phyloP scores from a whole-genome alignment of 805 yeast genomes.

The Metschnikowia sp. region DNA sequence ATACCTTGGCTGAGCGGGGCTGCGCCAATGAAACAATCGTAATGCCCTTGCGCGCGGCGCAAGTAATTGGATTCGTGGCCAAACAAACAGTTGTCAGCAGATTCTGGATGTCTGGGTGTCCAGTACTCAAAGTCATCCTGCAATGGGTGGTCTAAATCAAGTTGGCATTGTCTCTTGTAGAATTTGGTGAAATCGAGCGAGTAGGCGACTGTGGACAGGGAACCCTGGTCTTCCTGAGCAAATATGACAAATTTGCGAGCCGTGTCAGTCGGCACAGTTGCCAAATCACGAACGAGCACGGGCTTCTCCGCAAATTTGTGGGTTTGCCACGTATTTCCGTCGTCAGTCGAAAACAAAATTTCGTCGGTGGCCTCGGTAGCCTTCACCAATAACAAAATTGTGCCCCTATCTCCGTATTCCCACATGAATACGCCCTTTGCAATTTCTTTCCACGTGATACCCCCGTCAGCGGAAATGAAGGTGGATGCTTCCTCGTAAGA shows the following conservation, averaged over 20 bases:
- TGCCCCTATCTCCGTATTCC: conserved; percentile 97
- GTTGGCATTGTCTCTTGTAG: conserved; percentile 38
- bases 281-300: conserved; percentile 63
- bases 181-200: conserved; percentile 37
- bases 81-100: conserved; percentile 38
- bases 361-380: conserved; percentile 55
- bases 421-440: conserved; percentile 75
- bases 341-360: conserved; percentile 67
- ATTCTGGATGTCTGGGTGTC: conserved; percentile 38
- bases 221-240: conserved; percentile 31
- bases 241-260: conserved; percentile 72
- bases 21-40: conserved; percentile 69
- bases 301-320: conserved; percentile 57
- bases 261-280: conserved; percentile 91
- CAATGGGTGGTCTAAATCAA: conserved; percentile 40
- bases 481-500: conserved; percentile 58
- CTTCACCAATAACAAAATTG: conserved; percentile 71
- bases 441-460: conserved; percentile 81
- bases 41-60: conserved; percentile 41
- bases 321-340: conserved; percentile 74
- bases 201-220: conserved; percentile 39
- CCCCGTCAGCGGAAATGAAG: conserved; percentile 85
- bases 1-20: conserved; percentile 56
- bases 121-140: conserved; percentile 42
- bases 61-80: conserved; percentile 42